Evolutionary conservation across 805 yeast genomes (phyloP).

Genomic region (Saturnispora mendoncae): DNA sequence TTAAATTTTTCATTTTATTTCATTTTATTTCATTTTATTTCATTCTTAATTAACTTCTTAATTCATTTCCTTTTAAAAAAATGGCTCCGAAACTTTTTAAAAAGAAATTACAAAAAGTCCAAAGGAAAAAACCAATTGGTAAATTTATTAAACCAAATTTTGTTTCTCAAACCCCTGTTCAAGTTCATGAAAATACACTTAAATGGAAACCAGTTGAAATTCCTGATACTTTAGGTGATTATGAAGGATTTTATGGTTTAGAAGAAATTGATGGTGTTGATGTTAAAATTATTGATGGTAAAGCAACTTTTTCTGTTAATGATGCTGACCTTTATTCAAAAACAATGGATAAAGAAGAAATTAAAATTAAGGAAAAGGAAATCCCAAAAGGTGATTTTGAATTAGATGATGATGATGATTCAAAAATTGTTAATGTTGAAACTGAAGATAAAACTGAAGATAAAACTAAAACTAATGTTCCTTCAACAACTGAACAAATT

Average conservation of each 20-base stretch:
- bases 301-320: conserved; percentile 46
- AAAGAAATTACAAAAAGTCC: conserved; percentile 5
- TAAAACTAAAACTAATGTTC: conserved; percentile 18
- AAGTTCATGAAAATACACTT: conserved; percentile 35
- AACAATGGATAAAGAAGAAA: conserved; percentile 17
- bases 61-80: too few species aligned
- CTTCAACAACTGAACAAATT: conserved; percentile 9
- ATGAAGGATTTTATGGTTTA: conserved; percentile 83
- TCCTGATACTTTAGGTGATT: conserved; percentile 78
- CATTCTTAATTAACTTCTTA: too few species aligned
- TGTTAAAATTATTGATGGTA: conserved; percentile 64
- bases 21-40: too few species aligned
- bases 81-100: conserved; percentile 8
- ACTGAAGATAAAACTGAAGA: conserved; percentile 15
- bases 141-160: conserved; percentile 6
- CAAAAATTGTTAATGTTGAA: too few species aligned
- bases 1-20: too few species aligned
- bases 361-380: conserved; percentile 17
- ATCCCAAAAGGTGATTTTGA: conserved; percentile 22
- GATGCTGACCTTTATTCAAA: conserved; percentile 21
- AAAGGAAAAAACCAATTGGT: conserved; percentile 2
- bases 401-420: conserved; percentile 13
- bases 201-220: conserved; percentile 78
- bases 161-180: conserved; percentile 19
- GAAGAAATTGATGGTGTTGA: conserved; percentile 94